Evolutionary conservation across 768 basidiomycete species (phyloP).

Genomic region (Russula lepida): DNA sequence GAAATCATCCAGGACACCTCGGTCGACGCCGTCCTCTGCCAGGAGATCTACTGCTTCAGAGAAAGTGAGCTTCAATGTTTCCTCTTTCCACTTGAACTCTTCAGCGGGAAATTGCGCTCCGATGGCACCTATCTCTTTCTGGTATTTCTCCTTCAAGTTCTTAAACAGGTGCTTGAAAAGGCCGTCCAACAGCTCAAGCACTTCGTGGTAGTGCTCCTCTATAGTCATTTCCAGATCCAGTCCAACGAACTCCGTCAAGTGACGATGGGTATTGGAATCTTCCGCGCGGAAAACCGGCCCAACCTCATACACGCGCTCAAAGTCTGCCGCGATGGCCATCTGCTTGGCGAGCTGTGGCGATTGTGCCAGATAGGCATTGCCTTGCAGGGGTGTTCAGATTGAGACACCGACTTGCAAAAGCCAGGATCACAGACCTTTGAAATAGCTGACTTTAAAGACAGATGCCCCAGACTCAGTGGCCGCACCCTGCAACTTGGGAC

Average conservation of each 20-base stretch:
- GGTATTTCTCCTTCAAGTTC: constrained; percentile 67
- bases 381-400: constrained; percentile 32
- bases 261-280: constrained; percentile 93
- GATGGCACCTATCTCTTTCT: constrained; percentile 75
- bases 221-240: constrained; percentile 99
- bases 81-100: constrained; percentile 90
- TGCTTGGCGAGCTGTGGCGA: constrained; percentile 97
- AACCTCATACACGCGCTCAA: constrained; percentile 97
- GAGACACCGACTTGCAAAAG: not conserved
- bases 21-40: constrained; percentile 73
- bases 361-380: constrained; percentile 88
- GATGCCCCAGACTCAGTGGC: constrained; percentile 96
- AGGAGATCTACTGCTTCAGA: constrained; percentile 82
- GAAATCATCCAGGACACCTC: constrained; percentile 81
- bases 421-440: constrained; percentile 60
- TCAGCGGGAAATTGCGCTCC: constrained; percentile 89
- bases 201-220: constrained; percentile 98
- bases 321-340: constrained; percentile 98
- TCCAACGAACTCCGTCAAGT: constrained; percentile 97
- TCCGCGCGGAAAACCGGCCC: constrained; percentile 96
- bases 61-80: constrained; percentile 80
- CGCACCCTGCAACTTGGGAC: constrained; percentile 93
- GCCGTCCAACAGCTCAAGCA: constrained; percentile 83
- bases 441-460: constrained; percentile 97
- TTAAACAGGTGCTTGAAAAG: constrained; percentile 84